phyloP scores from a whole-genome alignment of 2,329 filamentous ascomycete genomes.

The Didymella sp. region DNA sequence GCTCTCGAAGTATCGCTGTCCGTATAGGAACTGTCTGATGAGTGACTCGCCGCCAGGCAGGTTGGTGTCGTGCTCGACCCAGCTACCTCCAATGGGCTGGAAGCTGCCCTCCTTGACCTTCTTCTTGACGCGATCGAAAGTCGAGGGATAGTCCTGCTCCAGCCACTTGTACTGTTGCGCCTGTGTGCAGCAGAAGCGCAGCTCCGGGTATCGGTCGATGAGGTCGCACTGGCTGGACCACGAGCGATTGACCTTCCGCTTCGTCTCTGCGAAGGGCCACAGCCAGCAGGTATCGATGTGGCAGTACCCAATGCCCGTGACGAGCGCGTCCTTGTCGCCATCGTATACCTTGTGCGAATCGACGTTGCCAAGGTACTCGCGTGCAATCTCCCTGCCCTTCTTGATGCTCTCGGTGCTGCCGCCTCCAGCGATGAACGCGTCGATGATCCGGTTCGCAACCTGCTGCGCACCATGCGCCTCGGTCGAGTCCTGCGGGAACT shows the following conservation, averaged over 20 bases:
- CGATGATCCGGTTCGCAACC: conserved; percentile 86
- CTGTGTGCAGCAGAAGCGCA: conserved; percentile 90
- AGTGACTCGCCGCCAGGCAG: conserved; percentile 95
- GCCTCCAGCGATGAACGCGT: conserved; percentile 82
- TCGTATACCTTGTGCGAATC: conserved; percentile 87
- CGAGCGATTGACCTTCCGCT: conserved; percentile 91
- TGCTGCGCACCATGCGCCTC: conserved; percentile 86
- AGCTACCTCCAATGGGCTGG: conserved; percentile 94
- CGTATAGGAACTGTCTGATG: conserved; percentile 92
- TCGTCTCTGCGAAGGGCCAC: conserved; percentile 98
- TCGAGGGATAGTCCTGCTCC: conserved; percentile 84
- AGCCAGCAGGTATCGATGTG: conserved; percentile 99
- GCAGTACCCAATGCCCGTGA: conserved; percentile 92
- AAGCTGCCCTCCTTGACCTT: conserved; percentile 92
- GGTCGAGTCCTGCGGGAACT: conserved; percentile 88
- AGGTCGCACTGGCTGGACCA: conserved; percentile 97
- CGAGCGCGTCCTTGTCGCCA: conserved; percentile 73
- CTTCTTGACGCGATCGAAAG: conserved; percentile 87
- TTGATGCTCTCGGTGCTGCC: conserved; percentile 75
- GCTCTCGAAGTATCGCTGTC: conserved; percentile 92
- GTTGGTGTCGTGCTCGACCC: conserved; percentile 99
- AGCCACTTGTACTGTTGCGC: conserved; percentile 99
- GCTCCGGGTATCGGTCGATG: conserved; percentile 93
- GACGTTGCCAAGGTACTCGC: conserved; percentile 81
- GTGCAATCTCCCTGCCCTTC: conserved; percentile 81